A percentile compares a stretch with the other conserved stretches of the same genome.
Conservation (phyloP, 495 filamentous ascomycete species). For the Pyrenopolyporus hunteri region DNA sequence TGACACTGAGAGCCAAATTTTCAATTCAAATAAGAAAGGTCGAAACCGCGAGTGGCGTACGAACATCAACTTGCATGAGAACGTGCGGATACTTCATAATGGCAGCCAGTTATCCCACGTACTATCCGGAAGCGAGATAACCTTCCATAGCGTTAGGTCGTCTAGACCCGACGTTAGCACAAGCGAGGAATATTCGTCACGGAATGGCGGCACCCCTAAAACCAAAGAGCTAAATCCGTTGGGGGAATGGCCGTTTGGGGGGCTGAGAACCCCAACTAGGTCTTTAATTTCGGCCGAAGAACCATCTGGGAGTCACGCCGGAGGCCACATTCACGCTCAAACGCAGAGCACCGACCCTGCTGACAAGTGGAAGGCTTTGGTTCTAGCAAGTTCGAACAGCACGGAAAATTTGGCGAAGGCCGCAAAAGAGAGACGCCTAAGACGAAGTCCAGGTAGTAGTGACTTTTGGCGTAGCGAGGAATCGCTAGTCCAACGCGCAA, state of each 20-base stretch:
- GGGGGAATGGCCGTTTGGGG: background rate
- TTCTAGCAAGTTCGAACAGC: slow-evolving; percentile 30
- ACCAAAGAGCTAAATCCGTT: background rate
- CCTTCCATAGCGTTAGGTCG: slow-evolving; percentile 14
- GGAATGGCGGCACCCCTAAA: background rate
- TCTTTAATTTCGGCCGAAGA: slow-evolving; percentile 10
- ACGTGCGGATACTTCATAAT: background rate
- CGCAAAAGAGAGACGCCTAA: slow-evolving; percentile 38
- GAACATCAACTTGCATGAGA: background rate
- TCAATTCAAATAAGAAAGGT: background rate
- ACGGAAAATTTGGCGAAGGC: slow-evolving; percentile 32
- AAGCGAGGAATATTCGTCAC: background rate
- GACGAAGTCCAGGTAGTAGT: slow-evolving; percentile 18
- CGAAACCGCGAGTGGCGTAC: background rate
- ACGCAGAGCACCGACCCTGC: background rate
- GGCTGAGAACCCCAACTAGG: slow-evolving; percentile 4
- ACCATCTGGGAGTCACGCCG: background rate
- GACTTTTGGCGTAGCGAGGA: slow-evolving; percentile 22
- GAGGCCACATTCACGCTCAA: background rate
- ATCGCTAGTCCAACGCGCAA: background rate
- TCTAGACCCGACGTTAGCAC: slow-evolving; percentile 11
- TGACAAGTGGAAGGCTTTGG: slow-evolving; percentile 30
- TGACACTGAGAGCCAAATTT: background rate
- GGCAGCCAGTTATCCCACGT: background rate
- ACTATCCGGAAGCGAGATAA: slow-evolving; percentile 17